Percentiles rank a stretch among this genome's conserved stretches.
Conservation (phyloP, 116 monocot genomes). For the Iris pallida region DNA sequence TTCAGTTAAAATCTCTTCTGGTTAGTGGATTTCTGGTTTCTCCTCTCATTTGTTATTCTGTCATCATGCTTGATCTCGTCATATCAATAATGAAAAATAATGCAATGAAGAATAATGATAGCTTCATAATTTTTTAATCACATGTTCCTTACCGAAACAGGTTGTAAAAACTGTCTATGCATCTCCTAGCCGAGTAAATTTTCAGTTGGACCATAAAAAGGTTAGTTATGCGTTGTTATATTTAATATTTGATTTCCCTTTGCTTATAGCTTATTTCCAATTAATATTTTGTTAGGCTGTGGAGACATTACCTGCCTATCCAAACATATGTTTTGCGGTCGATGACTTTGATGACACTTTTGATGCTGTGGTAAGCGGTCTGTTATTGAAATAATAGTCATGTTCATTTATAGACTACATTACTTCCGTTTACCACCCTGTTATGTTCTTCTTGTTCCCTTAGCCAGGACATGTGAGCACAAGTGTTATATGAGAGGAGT, state of each 20-base stretch:
- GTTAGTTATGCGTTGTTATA: slow-evolving; percentile 29
- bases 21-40: no score
- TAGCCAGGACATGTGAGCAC: no score
- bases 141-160: slow-evolving; percentile 22
- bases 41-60: no score
- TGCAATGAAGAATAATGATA: no score
- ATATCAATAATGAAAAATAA: no score
- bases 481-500: no score
- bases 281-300: slow-evolving; percentile 45
- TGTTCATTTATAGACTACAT: no score
- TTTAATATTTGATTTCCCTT: not conserved
- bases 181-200: slow-evolving; percentile 95
- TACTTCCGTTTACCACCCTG: no score
- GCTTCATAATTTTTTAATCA: no score
- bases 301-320: slow-evolving; percentile 90
- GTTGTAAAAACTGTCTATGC: slow-evolving; percentile 98
- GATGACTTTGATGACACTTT: slow-evolving; percentile 99
- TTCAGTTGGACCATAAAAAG: slow-evolving; percentile 83
- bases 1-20: no score
- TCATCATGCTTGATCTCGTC: not conserved
- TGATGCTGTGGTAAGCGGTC: slow-evolving; percentile 78
- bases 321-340: slow-evolving; percentile 93
- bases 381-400: no score
- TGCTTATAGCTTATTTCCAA: not conserved
- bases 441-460: no score